Base-by-base conservation (phyloP, 345 rosid species). In the Citrus hindsii region DNA sequence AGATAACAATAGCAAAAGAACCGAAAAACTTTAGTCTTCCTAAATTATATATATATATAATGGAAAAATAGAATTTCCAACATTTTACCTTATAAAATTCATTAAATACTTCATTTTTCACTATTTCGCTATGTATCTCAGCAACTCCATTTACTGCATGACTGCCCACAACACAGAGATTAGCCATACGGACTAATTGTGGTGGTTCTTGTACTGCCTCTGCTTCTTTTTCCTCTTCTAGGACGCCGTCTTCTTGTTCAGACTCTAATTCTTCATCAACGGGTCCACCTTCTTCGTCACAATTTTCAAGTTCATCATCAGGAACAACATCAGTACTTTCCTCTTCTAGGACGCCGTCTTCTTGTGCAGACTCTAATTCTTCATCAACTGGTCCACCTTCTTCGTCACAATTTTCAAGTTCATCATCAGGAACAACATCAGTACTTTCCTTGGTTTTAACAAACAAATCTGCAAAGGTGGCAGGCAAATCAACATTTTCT, bases 121-220 rank as follows among this genome's bases (percentile, higher is more conserved):
- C 93, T 74, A 92, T 92, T 79, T 92, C 92, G 79, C 91, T 92
- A 59, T 92, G 97, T 82, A 90, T 92, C 81, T 86, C 90, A 78
- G 94, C 97, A 61, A 89, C 97, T 38, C 94, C 97, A 79, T 92
- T 92, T n/a, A 92, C 93, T 19, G 93, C 89, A 87, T 82, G 86
- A 71, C 94, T 91, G 64, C 91, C 89, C 18, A 80, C 90, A 77
- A 90, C 88, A 72, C 91, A 89, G 1, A 90, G 90, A 82, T 90
- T 88, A 81, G 93, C 91, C 93, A 88, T 90, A 27, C 91, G 93
- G 38, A 90, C 88, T 91, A 88, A 73, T 82, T 84, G 84, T 53
- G 89, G 90, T 74, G 78, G 86, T 76, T 77, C 74, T 67, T 82
- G 84, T 19, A 65, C 80, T 63, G 84, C 82, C 85, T 85, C 89